These are phyloP conservation scores for Podaxis pistillaris DNA, from an alignment of 768 basidiomycete species.

Conservation along the genomic window DNA sequence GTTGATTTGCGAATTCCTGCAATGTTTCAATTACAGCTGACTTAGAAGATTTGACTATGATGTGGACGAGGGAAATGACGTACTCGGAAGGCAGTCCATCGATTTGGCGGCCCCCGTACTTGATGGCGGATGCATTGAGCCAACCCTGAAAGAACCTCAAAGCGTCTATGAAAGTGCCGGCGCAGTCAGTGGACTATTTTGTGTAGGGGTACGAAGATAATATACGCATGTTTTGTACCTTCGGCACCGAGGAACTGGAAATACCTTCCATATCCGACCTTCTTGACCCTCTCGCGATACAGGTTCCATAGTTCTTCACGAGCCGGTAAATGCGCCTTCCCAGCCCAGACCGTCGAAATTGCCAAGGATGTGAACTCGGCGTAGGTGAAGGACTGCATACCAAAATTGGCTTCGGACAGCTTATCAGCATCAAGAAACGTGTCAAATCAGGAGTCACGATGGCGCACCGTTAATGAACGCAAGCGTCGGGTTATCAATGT, in stretches of 20 bases:
- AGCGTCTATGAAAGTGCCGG: constrained; percentile 18
- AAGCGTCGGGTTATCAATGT: constrained; percentile 44
- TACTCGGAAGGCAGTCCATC: constrained; percentile 15
- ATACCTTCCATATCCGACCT: constrained; percentile 35
- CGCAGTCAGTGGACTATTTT: background rate
- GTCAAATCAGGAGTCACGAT: background rate
- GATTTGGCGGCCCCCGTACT: constrained; percentile 35
- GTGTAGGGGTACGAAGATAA: background rate
- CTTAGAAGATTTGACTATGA: too few relatives aligned
- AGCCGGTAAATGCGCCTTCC: constrained; percentile 33
- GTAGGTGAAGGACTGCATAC: constrained; percentile 39
- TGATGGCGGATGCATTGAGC: constrained; percentile 38
- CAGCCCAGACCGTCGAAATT: constrained; percentile 36
- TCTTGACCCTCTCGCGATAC: constrained; percentile 29
- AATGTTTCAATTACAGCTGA: background rate
- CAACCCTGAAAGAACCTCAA: constrained; percentile 36
- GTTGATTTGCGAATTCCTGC: background rate
- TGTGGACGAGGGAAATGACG: background rate
- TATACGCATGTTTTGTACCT: constrained; percentile 25
- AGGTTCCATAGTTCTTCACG: constrained; percentile 30
- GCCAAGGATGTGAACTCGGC: constrained; percentile 35
- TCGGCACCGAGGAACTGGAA: constrained; percentile 33
- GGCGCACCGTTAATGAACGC: constrained; percentile 35
- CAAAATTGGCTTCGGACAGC: constrained; percentile 30
- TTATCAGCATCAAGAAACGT: background rate